A percentile compares a stretch with the other conserved stretches of the same genome.
Conservation (phyloP, 306 rosid species). For the Rosa multiflora region DNA sequence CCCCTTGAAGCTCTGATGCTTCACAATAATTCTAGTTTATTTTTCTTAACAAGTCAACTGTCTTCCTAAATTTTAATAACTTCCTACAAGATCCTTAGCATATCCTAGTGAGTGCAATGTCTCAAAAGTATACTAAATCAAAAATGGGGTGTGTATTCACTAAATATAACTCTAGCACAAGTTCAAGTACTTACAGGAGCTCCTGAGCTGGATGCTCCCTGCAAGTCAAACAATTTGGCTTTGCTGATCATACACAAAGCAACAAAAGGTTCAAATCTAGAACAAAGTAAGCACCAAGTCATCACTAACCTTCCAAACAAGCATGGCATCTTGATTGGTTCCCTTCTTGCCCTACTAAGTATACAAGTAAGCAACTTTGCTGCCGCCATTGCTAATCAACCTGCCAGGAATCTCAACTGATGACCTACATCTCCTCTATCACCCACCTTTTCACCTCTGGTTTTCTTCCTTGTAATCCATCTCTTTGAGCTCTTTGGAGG, state of each 20-base stretch:
- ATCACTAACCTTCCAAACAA: slow-evolving; percentile 46
- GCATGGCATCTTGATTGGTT: slow-evolving; percentile 57
- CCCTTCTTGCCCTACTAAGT: slow-evolving; percentile 62
- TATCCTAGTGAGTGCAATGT: not conserved
- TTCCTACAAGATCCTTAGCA: not conserved
- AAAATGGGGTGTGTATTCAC: not conserved
- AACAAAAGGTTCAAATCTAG: not conserved
- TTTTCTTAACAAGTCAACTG: not conserved
- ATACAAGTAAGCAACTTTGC: slow-evolving; percentile 42
- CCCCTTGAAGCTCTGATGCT: not conserved
- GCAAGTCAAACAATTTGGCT: not conserved
- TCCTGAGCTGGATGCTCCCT: slow-evolving; percentile 73
- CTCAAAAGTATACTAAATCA: not conserved
- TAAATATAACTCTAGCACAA: no score
- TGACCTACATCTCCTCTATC: slow-evolving; percentile 19
- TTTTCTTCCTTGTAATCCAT: slow-evolving; percentile 23
- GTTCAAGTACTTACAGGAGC: slow-evolving; percentile 46
- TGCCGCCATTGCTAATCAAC: slow-evolving; percentile 34
- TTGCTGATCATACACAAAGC: not conserved
- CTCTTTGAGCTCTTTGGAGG: slow-evolving; percentile 13
- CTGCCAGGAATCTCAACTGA: slow-evolving; percentile 38
- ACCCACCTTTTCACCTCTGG: slow-evolving; percentile 17
- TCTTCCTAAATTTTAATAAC: not conserved
- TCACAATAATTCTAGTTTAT: not conserved
- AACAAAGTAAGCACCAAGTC: not conserved